phyloP scores from a whole-genome alignment of 2,329 filamentous ascomycete species.

The Xylaria digitata region DNA sequence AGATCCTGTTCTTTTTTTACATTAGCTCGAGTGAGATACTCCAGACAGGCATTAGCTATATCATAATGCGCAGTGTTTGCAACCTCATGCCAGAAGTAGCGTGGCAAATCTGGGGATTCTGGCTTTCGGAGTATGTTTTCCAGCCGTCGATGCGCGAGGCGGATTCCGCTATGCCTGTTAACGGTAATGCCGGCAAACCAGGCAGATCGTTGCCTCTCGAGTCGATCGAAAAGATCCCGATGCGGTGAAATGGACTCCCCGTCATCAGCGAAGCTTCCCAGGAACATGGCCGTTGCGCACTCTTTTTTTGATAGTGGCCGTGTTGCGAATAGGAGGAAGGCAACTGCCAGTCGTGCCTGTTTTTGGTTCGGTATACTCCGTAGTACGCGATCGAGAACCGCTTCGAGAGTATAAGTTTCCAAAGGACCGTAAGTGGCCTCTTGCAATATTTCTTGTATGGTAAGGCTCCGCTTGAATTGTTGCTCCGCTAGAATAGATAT shows the following conservation, averaged over 20 bases:
- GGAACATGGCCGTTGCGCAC: constrained; percentile 11
- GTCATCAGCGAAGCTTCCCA: constrained; percentile 11
- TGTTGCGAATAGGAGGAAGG: constrained; percentile 13
- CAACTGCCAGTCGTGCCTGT: constrained; percentile 7
- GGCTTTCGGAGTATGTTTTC: constrained; percentile 8
- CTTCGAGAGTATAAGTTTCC: constrained; percentile 5
- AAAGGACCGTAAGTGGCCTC: constrained; percentile 7
- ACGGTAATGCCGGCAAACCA: constrained; percentile 21
- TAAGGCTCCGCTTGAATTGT: constrained; percentile 9
- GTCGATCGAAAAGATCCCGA: constrained; percentile 15
- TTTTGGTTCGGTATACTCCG: constrained; percentile 21
- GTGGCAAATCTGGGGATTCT: not conserved
- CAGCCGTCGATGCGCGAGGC: constrained; percentile 10
- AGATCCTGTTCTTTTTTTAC: constrained; percentile 12
- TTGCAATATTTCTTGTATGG: constrained; percentile 15
- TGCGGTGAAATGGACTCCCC: not conserved
- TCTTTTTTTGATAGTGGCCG: constrained; percentile 19
- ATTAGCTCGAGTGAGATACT: not conserved
- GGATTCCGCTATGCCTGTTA: constrained; percentile 20
- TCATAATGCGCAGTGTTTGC: constrained; percentile 19
- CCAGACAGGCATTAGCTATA: constrained; percentile 13
- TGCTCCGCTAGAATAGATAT: constrained; percentile 14
- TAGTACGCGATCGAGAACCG: constrained; percentile 16
- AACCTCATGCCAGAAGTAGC: constrained; percentile 21
- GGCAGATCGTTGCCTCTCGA: constrained; percentile 11